These are phyloP conservation scores for Ustilago hordei DNA, from an alignment of 1,284 basidiomycete species.

Conservation along the genomic window DNA sequence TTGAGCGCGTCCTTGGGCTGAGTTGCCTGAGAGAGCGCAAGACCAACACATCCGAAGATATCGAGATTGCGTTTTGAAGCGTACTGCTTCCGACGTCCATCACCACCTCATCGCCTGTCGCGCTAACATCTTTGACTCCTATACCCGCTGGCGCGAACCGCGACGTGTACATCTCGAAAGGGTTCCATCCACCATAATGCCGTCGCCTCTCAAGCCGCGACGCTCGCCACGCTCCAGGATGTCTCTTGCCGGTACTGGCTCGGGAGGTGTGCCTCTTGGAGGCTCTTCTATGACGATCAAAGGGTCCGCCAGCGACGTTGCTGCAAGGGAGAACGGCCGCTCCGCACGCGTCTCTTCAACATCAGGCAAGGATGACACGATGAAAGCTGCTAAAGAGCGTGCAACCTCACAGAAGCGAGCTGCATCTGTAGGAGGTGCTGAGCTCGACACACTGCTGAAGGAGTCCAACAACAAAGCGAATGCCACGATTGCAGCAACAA, in stretches of 20 bases:
- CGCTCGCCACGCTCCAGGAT: slow-evolving; percentile 46
- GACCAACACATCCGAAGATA: slow-evolving; percentile 35
- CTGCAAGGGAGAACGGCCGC: slow-evolving; percentile 44
- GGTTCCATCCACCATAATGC: slow-evolving; percentile 22
- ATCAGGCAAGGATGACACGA: slow-evolving; percentile 36
- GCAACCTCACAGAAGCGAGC: slow-evolving; percentile 46
- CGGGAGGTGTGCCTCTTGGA: slow-evolving; percentile 39
- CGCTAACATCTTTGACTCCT: not conserved
- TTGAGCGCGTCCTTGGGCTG: slow-evolving; percentile 1
- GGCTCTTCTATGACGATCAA: slow-evolving; percentile 51
- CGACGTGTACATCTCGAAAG: not conserved
- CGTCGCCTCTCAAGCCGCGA: slow-evolving; percentile 50
- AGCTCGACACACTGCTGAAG: slow-evolving; percentile 43
- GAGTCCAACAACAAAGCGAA: slow-evolving; percentile 38
- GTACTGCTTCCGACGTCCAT: slow-evolving; percentile 8
- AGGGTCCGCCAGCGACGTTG: slow-evolving; percentile 15
- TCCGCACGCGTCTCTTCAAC: slow-evolving; percentile 29
- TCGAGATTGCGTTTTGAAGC: not conserved
- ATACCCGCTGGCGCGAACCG: not conserved
- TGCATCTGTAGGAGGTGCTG: slow-evolving; percentile 42
- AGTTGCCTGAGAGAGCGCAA: slow-evolving; percentile 6
- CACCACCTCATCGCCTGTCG: slow-evolving; percentile 3
- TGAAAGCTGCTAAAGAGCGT: slow-evolving; percentile 38
- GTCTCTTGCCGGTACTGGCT: slow-evolving; percentile 48
- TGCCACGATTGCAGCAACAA: slow-evolving; percentile 25